Evolutionary conservation across 73 alveolate genomes (phyloP).

Genomic region (Tetrahymena borealis): DNA sequence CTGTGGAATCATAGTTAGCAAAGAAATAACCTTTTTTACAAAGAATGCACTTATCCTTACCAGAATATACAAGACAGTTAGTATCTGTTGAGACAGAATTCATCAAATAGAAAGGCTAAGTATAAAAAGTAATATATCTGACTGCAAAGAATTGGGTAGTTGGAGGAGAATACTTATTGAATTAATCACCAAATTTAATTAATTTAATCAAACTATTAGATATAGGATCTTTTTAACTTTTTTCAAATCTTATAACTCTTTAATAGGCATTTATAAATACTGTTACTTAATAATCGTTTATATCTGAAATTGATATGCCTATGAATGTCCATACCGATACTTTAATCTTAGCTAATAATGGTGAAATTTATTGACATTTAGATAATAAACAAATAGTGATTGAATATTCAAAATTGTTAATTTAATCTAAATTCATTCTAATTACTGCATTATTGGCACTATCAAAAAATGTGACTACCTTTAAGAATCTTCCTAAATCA

Average conservation of each 20-base stretch:
- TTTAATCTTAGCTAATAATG: not conserved
- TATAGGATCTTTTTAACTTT: too few species aligned
- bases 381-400: not conserved
- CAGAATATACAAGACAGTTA: not conserved
- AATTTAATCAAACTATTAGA: not conserved
- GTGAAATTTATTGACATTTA: not conserved
- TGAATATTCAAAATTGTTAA: not conserved
- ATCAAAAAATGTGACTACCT: not conserved
- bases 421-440: not conserved
- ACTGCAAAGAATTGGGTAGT: not conserved
- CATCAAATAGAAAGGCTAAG: not conserved
- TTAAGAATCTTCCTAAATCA: not conserved
- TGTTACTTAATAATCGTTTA: not conserved
- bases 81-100: not conserved
- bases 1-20: not conserved
- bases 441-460: not conserved
- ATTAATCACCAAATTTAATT: not conserved
- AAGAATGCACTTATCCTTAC: not conserved
- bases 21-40: not conserved
- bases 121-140: not conserved
- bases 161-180: not conserved
- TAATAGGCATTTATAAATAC: not conserved
- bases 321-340: not conserved
- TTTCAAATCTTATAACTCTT: not conserved
- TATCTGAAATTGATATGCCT: not conserved